These are phyloP conservation scores for Syzygium malaccense DNA, from an alignment of 441 rosid species.

Conservation along the genomic window DNA sequence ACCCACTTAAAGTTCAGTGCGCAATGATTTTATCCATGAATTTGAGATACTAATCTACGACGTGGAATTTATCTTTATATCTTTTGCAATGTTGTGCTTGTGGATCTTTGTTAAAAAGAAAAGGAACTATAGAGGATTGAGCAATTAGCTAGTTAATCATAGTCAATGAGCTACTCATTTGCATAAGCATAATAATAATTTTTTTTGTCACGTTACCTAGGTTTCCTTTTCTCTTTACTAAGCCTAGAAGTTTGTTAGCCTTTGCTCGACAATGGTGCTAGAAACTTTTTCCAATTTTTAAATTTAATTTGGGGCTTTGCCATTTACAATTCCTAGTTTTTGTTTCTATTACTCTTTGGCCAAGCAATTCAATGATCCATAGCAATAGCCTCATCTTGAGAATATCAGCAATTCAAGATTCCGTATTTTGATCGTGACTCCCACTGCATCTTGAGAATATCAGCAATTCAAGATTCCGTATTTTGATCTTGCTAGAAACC, in stretches of 20 bases:
- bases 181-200: neutral
- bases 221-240: neutral
- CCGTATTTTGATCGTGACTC: neutral
- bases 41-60: neutral
- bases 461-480: neutral
- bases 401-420: neutral
- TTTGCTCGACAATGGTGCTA: constrained; percentile 12
- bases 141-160: neutral
- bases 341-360: neutral
- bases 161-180: neutral
- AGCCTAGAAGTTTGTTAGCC: constrained; percentile 1
- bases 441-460: neutral
- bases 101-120: neutral
- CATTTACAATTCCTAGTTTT: neutral
- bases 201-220: neutral
- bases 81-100: neutral
- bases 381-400: neutral
- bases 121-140: neutral
- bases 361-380: neutral
- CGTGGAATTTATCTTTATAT: neutral
- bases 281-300: neutral
- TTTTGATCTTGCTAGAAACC: neutral
- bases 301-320: neutral
- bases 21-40: neutral
- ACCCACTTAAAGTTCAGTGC: neutral